phyloP scores from a whole-genome alignment of 139 green algal species.

The Limnomonas spitsbergensis region DNA sequence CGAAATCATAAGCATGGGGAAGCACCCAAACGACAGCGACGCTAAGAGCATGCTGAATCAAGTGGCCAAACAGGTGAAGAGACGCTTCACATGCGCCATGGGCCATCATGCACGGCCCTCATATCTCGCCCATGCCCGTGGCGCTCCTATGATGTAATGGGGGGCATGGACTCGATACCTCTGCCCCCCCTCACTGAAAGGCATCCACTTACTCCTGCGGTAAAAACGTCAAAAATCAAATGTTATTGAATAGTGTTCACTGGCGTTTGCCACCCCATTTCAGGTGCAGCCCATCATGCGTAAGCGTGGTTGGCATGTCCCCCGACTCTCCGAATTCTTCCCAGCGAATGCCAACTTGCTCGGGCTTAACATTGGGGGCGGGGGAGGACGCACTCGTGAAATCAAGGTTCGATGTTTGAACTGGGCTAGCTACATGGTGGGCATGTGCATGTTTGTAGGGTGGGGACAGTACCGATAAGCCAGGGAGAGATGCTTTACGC shows the following conservation, averaged over 20 bases:
- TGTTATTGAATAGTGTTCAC: neutral
- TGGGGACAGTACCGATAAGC: no score
- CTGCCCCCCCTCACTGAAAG: neutral
- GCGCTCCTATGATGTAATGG: neutral
- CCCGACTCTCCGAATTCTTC: constrained; percentile 3
- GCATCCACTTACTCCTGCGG: neutral
- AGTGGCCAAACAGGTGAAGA: constrained; percentile 4
- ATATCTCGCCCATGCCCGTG: no score
- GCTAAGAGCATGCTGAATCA: neutral
- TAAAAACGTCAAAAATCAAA: neutral
- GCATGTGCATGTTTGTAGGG: no score
- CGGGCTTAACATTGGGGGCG: constrained; percentile 11
- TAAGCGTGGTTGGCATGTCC: neutral
- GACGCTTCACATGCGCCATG: no score
- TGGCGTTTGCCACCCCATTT: neutral
- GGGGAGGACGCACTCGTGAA: neutral
- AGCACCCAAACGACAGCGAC: constrained; percentile 1
- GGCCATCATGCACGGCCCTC: no score
- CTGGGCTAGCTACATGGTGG: no score
- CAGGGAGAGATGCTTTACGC: no score
- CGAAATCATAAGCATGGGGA: constrained; percentile 9
- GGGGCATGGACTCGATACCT: neutral
- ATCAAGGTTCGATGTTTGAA: constrained; percentile 3
- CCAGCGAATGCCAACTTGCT: constrained; percentile 1
- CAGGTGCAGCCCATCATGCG: constrained; percentile 12